Evolutionary conservation across 1,139 yeast genomes (phyloP).

Genomic region (Kluyveromyces sp.): DNA sequence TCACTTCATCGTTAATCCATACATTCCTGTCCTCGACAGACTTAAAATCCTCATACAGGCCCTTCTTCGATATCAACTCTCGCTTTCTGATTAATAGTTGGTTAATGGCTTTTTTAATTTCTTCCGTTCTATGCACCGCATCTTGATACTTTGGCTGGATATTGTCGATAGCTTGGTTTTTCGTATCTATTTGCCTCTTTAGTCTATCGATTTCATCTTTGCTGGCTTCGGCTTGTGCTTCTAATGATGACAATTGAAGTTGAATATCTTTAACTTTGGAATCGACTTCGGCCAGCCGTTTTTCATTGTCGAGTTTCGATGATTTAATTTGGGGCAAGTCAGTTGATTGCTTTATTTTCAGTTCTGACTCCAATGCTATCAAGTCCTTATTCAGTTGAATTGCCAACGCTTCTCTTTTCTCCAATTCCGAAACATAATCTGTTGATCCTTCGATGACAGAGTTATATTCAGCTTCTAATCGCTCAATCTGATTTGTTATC

Average conservation of each 20-base stretch:
- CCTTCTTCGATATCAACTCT: slow-evolving; percentile 65
- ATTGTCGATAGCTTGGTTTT: slow-evolving; percentile 37
- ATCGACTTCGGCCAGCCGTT: slow-evolving; percentile 33
- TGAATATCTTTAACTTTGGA: slow-evolving; percentile 31
- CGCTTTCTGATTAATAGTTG: slow-evolving; percentile 50
- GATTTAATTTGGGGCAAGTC: slow-evolving; percentile 44
- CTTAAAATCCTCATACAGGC: slow-evolving; percentile 56
- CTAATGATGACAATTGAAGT: slow-evolving; percentile 25
- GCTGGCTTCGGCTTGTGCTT: slow-evolving; percentile 24
- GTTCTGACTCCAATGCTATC: slow-evolving; percentile 25
- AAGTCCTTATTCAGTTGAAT: slow-evolving; percentile 33
- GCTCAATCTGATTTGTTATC: slow-evolving; percentile 53
- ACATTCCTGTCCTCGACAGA: slow-evolving; percentile 53
- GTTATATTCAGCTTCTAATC: slow-evolving; percentile 54
- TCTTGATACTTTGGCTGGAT: slow-evolving; percentile 40
- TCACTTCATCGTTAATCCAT: slow-evolving; percentile 56
- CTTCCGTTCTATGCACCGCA: slow-evolving; percentile 39
- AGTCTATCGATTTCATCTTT: slow-evolving; percentile 26
- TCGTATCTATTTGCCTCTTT: slow-evolving; percentile 36
- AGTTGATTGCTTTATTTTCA: slow-evolving; percentile 45
- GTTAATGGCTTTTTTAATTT: slow-evolving; percentile 37
- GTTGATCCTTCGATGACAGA: slow-evolving; percentile 40
- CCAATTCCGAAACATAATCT: slow-evolving; percentile 37
- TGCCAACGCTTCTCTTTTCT: slow-evolving; percentile 44
- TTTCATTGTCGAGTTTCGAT: slow-evolving; percentile 38